Evolutionary conservation across 2,329 filamentous ascomycete genomes (phyloP).

Genomic region (Chalaropsis thielavioides): DNA sequence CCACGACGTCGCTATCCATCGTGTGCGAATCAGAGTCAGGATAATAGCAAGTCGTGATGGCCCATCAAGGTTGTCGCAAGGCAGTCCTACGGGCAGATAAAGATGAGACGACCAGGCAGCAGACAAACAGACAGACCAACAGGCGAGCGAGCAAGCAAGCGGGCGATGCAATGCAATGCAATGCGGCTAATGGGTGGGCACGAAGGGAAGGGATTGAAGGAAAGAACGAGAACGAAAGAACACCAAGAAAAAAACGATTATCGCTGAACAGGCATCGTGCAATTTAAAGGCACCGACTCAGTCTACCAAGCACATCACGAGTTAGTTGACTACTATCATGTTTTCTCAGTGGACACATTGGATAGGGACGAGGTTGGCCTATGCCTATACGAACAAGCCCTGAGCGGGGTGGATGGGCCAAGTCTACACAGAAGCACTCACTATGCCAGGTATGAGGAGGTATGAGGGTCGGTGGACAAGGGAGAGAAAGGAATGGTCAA

Average conservation of each 20-base stretch:
- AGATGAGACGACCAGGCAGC: neutral
- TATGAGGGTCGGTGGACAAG: neutral
- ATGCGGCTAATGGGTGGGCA: neutral
- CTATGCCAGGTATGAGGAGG: neutral
- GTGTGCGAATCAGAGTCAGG: neutral
- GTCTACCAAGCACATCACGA: neutral
- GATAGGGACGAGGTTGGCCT: constrained; percentile 7
- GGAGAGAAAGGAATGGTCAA: neutral
- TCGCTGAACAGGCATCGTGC: constrained; percentile 4
- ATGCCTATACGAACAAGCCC: constrained; percentile 5
- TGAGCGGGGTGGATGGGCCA: constrained; percentile 4
- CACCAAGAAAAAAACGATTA: constrained; percentile 1
- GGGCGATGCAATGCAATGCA: neutral
- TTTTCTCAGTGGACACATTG: constrained; percentile 4
- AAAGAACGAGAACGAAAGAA: neutral
- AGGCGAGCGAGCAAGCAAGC: neutral
- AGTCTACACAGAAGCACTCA: neutral
- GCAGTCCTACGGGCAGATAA: neutral
- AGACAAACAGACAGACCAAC: neutral
- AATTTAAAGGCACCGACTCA: neutral
- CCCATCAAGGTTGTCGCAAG: constrained; percentile 2
- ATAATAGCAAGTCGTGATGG: neutral
- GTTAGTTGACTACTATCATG: neutral
- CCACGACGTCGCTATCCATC: constrained; percentile 12
- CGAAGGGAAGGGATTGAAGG: neutral